Base-by-base conservation (phyloP, 192 early-diverging fungal species). In the Phycomyces nitens region DNA sequence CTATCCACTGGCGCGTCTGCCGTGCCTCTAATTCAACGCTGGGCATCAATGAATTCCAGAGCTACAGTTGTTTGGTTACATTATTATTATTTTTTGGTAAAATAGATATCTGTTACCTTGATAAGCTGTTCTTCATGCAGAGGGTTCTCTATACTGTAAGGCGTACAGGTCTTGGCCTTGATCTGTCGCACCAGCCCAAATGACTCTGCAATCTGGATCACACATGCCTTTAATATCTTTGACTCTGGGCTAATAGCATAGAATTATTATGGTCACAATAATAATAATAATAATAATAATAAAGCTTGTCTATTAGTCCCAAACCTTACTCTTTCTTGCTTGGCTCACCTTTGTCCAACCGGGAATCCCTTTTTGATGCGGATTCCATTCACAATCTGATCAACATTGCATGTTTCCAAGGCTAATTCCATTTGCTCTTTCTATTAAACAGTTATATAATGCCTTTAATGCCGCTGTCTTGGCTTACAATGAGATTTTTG, bases 11-110 rank as follows among this genome's bases (percentile, higher is more conserved):
- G 58, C 79, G 64, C 6, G 84, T 77, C 21, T 75, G 66, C 18
- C 89, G 66, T 15, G 58, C 41, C 7, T 66, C 60, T 22, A 88
- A 65, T 23, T 71, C 55, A 27, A 82, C 77, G 20, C 80, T 60
- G 2, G 85, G 88, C 73, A 78, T 83, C 27, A 90, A 58, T 22
- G 78, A 53, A 5, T 78, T 72, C 88, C 88, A 92, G 11, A 92
- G 68, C 80, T 88, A 58, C 29, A 34, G 29, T 34, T 34, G 29
- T 34, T 34, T 34, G 62, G 24, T 61, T 43, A 29, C 16, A 22
- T 50, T 52, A 47, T 57, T 55, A 61, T 21, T 41, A 3, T 60
- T 47, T 8, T 24, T 20, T 29, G 22, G 29, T 20, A 58, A n/a
- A 22, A 55, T 14, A 43, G 62, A 42, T n/a, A n/a, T n/a, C n/a